Conservation (phyloP, 805 yeast species). For the Suhomyces pyralidae region DNA sequence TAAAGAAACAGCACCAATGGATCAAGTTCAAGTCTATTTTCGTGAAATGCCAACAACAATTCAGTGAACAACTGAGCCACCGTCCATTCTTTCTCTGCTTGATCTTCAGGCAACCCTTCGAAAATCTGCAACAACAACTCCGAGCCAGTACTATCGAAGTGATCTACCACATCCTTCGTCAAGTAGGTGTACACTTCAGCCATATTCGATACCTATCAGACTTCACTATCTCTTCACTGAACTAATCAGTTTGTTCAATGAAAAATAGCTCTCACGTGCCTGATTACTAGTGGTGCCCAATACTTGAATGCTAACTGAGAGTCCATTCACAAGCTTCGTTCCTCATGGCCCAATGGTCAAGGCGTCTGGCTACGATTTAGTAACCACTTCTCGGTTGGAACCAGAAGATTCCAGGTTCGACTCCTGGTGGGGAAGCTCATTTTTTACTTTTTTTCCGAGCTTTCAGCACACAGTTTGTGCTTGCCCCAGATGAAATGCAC, state of each 20-base stretch:
- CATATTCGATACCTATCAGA: background rate
- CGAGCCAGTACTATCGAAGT: conserved; percentile 30
- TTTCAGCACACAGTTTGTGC: conserved; percentile 47
- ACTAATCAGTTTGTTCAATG: background rate
- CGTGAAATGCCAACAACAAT: conserved; percentile 26
- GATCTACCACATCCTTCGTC: conserved; percentile 29
- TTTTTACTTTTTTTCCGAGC: background rate
- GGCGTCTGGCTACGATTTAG: conserved; percentile 68
- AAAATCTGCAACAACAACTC: conserved; percentile 30
- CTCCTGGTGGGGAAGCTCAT: conserved; percentile 50
- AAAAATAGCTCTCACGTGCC: background rate
- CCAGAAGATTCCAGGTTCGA: conserved; percentile 53
- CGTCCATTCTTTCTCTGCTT: conserved; percentile 13
- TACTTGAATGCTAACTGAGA: background rate
- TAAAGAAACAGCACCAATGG: conserved; percentile 22
- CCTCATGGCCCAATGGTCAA: conserved; percentile 77
- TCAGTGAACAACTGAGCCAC: conserved; percentile 33
- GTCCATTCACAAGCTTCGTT: conserved; percentile 39
- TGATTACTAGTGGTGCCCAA: no score
- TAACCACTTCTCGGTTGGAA: conserved; percentile 43
- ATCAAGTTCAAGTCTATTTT: conserved; percentile 13
- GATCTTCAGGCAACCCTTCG: conserved; percentile 22
- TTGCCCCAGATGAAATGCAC: conserved; percentile 77
- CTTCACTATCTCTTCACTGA: background rate
- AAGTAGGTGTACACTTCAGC: conserved; percentile 17